Evolutionary conservation across 2,329 filamentous ascomycete genomes (phyloP).

Genomic region (Pseudocercospora fijiensis): DNA sequence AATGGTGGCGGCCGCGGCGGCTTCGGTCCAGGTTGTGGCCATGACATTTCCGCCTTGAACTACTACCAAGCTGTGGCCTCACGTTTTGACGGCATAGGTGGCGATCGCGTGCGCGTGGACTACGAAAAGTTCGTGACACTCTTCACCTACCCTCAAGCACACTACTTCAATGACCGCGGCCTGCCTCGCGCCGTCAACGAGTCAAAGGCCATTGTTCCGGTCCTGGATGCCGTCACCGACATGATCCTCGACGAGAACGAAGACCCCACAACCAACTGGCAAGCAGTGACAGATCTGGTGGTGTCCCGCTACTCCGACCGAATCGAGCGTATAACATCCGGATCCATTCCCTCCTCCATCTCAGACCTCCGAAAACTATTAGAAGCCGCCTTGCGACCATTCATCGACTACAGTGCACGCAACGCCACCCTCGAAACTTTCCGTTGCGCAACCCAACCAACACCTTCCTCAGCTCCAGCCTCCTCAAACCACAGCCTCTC

Average conservation of each 20-base stretch:
- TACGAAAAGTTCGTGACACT: constrained; percentile 52
- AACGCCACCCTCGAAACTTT: constrained; percentile 44
- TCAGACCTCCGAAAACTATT: constrained; percentile 34
- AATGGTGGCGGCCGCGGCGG: constrained; percentile 12
- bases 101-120: constrained; percentile 46
- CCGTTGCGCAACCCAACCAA: constrained; percentile 52
- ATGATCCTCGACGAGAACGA: constrained; percentile 42
- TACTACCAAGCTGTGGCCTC: constrained; percentile 45
- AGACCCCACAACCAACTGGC: constrained; percentile 58
- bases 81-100: constrained; percentile 49
- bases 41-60: constrained; percentile 21
- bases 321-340: constrained; percentile 45
- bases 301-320: constrained; percentile 61
- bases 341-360: constrained; percentile 23
- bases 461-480: constrained; percentile 34
- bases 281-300: constrained; percentile 65
- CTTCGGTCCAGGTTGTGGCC: constrained; percentile 14
- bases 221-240: constrained; percentile 48
- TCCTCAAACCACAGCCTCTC: constrained; percentile 32
- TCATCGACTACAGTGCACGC: constrained; percentile 41
- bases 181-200: constrained; percentile 45
- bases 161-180: constrained; percentile 34
- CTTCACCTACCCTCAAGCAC: constrained; percentile 44
- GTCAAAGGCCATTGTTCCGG: constrained; percentile 38
- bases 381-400: constrained; percentile 38